A percentile compares a stretch with the other conserved stretches of the same genome.
Conservation (phyloP, 2,329 filamentous ascomycete species). For the Fusarium sp. region DNA sequence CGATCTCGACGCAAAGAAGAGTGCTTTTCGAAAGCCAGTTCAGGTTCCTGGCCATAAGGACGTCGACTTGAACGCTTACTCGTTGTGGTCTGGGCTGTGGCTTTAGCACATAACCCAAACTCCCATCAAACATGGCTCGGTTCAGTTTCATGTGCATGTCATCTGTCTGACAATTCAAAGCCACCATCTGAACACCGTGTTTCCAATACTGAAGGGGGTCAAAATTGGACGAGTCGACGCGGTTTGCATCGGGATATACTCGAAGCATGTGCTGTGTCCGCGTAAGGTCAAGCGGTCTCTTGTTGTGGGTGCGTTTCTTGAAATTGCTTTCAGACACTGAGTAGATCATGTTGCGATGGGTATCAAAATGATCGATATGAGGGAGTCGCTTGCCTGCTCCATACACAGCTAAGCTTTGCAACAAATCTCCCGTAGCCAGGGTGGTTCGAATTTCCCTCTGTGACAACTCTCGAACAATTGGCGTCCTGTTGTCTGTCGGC, state of each 20-base stretch:
- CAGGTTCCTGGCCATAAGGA: background rate
- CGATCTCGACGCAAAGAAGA: background rate
- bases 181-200: constrained; percentile 25
- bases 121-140: constrained; percentile 16
- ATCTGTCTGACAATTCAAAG: constrained; percentile 26
- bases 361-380: background rate
- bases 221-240: constrained; percentile 32
- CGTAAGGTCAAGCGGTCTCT: background rate
- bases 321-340: constrained; percentile 16
- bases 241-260: constrained; percentile 24
- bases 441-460: too few relatives aligned
- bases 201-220: constrained; percentile 17
- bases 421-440: background rate
- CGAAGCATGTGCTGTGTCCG: constrained; percentile 12
- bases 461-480: too few relatives aligned
- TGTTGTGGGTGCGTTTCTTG: background rate
- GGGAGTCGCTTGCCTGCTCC: constrained; percentile 22
- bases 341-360: constrained; percentile 16
- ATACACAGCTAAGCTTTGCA: constrained; percentile 24
- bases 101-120: constrained; percentile 13
- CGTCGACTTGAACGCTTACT: constrained; percentile 3
- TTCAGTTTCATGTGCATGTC: constrained; percentile 18
- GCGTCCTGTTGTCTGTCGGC: background rate
- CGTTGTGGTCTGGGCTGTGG: background rate
- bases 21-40: fast-evolving